phyloP scores from a whole-genome alignment of 305 asterid genomes.

The Rubia balearica region DNA sequence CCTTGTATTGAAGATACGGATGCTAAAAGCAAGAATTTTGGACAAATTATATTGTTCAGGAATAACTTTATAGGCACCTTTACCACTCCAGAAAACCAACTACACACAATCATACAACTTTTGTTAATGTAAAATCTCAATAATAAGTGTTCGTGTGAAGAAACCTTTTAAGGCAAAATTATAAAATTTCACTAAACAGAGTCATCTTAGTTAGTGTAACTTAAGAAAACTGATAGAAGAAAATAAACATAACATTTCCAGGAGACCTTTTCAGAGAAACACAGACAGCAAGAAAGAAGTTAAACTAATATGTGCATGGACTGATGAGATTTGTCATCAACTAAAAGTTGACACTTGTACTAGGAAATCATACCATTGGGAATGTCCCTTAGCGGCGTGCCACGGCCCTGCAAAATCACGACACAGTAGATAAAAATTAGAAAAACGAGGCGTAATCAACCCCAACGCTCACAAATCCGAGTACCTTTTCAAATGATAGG shows the following conservation, averaged over 20 bases:
- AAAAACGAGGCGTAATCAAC: not conserved
- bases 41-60: not conserved
- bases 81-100: not conserved
- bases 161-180: not conserved
- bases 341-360: not conserved
- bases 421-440: not conserved
- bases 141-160: too few species aligned
- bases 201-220: not conserved
- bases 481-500: conserved; percentile 65
- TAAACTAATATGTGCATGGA: not conserved
- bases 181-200: not conserved
- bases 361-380: conserved; percentile 62
- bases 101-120: not conserved
- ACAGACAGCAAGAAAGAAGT: not conserved
- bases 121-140: too few species aligned
- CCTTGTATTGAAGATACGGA: not conserved
- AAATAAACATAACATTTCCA: not conserved
- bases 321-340: not conserved
- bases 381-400: conserved; percentile 77
- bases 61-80: not conserved
- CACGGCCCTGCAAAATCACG: conserved; percentile 56
- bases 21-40: not conserved
- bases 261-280: not conserved
- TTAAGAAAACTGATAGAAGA: not conserved
- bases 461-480: not conserved